A percentile compares a stretch with the other conserved stretches of the same genome.
These are phyloP conservation scores for Ascochyta koolunga DNA, from an alignment of 2,329 filamentous ascomycete species.

Conservation along the genomic window DNA sequence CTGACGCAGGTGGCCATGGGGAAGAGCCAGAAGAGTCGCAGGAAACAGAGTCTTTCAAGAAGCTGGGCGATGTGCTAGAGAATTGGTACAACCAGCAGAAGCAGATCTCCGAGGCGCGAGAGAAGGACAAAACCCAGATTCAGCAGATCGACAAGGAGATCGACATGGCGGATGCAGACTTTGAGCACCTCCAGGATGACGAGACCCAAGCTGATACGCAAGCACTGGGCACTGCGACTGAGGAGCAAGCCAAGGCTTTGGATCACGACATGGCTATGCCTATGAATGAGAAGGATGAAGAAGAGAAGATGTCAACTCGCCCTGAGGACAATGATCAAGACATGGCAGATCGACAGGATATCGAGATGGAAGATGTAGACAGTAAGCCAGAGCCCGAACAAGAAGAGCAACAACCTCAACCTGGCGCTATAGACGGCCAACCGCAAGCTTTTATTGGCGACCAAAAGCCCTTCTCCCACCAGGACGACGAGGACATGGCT, in stretches of 20 bases:
- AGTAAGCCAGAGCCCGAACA: conserved; percentile 28
- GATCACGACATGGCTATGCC: conserved; percentile 91
- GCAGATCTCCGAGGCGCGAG: conserved; percentile 66
- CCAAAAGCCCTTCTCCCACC: conserved; percentile 42
- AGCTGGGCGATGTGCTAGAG: conserved; percentile 90
- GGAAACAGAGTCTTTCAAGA: conserved; percentile 80
- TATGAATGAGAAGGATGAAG: conserved; percentile 60
- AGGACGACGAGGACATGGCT: conserved; percentile 49
- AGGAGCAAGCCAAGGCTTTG: conserved; percentile 84
- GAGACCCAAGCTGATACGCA: conserved; percentile 84
- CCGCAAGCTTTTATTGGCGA: conserved; percentile 55
- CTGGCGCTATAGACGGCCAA: conserved; percentile 39
- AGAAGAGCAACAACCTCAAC: conserved; percentile 34
- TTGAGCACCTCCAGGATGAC: conserved; percentile 90
- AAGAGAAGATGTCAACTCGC: conserved; percentile 41
- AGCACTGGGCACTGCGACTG: conserved; percentile 84
- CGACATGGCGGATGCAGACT: conserved; percentile 81
- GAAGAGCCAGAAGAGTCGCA: conserved; percentile 49
- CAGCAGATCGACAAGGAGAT: conserved; percentile 60
- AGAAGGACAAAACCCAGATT: conserved; percentile 60
- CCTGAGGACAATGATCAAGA: conserved; percentile 43
- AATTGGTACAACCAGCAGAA: conserved; percentile 88
- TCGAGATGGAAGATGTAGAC: conserved; percentile 54
- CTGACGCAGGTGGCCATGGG: conserved; percentile 45
- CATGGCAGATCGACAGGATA: conserved; percentile 34